Conservation (phyloP, 108 stramenopile genomes). For the Nitzschia sp. region DNA sequence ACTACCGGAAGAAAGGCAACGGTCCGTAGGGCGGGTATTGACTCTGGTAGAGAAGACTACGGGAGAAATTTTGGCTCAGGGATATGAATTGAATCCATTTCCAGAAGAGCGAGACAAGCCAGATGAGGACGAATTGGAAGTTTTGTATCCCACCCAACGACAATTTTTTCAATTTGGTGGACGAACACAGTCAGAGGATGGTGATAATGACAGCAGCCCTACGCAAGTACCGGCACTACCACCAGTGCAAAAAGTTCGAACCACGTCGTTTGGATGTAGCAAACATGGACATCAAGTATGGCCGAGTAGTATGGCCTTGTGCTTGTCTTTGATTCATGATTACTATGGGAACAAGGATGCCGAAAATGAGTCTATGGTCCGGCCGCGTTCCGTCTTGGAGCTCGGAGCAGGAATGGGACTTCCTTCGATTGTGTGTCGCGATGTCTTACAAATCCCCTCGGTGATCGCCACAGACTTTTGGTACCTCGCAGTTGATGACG, state of each 20-base stretch:
- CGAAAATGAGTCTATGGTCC: background rate
- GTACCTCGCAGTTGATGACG: too few relatives aligned
- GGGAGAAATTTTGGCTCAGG: background rate
- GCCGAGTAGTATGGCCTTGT: constrained; percentile 40
- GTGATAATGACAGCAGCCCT: background rate
- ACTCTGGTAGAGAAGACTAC: background rate
- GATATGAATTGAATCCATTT: background rate
- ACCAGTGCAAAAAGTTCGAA: constrained; percentile 19
- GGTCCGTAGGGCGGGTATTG: background rate
- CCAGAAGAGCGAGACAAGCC: constrained; percentile 12
- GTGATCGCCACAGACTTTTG: constrained; percentile 47
- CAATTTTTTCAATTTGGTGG: constrained; percentile 31
- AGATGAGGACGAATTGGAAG: constrained; percentile 49
- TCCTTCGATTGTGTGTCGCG: constrained; percentile 33
- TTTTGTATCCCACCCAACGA: constrained; percentile 31
- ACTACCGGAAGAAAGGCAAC: background rate
- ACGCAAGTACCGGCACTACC: background rate
- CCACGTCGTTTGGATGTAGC: constrained; percentile 50
- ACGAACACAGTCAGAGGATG: background rate
- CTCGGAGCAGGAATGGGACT: constrained; percentile 42
- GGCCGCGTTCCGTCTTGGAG: constrained; percentile 22
- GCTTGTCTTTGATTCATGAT: constrained; percentile 6
- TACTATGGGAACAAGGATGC: background rate
- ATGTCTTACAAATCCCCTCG: constrained; percentile 1
- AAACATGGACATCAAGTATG: constrained; percentile 41